Conservation (phyloP, 305 asterid species). For the Ajuga reptans region DNA sequence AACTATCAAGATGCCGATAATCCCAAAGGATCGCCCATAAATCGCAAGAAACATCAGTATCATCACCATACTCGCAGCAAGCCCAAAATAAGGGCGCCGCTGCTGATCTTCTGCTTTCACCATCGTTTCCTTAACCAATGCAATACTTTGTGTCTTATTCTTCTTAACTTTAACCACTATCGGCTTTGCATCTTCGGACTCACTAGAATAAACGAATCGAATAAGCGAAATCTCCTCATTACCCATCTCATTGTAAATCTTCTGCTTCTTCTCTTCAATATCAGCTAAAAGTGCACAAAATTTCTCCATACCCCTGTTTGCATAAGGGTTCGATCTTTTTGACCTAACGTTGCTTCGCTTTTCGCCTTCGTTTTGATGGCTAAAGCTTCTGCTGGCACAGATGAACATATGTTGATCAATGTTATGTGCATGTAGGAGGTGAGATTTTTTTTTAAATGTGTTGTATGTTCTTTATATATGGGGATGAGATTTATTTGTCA, state of each 20-base stretch:
- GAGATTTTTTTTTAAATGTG: not conserved
- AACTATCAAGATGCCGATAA: constrained; percentile 26
- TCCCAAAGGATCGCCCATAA: constrained; percentile 31
- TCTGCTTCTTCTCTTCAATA: constrained; percentile 42
- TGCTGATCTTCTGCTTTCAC: too few relatives aligned
- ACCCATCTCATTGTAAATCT: constrained; percentile 38
- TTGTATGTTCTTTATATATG: not conserved
- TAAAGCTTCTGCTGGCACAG: constrained; percentile 20
- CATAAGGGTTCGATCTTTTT: constrained; percentile 43
- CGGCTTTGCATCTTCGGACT: constrained; percentile 30
- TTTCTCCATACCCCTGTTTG: constrained; percentile 43
- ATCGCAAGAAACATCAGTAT: constrained; percentile 29
- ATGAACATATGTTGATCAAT: constrained; percentile 21
- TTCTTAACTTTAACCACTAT: constrained; percentile 39
- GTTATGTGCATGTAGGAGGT: not conserved
- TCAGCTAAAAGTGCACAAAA: constrained; percentile 46
- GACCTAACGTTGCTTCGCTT: too few relatives aligned
- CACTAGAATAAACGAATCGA: constrained; percentile 39
- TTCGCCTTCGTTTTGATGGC: not conserved
- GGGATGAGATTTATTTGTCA: not conserved
- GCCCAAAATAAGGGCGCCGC: not conserved
- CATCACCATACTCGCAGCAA: constrained; percentile 18
- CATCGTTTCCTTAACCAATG: not conserved
- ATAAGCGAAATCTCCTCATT: constrained; percentile 38
- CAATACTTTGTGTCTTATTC: not conserved